These are phyloP conservation scores for Beauveria brongniartii DNA, from an alignment of 2,329 filamentous ascomycete species.

Conservation along the genomic window DNA sequence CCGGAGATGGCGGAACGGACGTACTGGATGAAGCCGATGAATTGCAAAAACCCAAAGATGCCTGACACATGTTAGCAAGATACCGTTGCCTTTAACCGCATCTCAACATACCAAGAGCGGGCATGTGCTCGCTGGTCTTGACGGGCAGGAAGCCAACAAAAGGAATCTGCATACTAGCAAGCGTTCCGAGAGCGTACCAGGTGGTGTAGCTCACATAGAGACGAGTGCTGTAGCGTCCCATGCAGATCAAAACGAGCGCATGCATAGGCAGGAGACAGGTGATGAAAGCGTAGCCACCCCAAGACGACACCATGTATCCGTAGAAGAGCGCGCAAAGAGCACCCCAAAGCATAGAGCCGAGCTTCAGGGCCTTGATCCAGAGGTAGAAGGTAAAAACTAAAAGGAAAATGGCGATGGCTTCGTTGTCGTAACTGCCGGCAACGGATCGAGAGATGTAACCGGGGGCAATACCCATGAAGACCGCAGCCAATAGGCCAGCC, in stretches of 20 bases:
- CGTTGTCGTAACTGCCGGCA: constrained; percentile 97
- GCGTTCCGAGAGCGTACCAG: constrained; percentile 92
- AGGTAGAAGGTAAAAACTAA: constrained; percentile 97
- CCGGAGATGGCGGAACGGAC: constrained; percentile 80
- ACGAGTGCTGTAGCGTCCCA: constrained; percentile 91
- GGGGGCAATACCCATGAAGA: constrained; percentile 95
- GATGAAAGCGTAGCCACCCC: constrained; percentile 99
- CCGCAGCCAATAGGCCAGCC: constrained; percentile 85
- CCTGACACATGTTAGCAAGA: constrained; percentile 40
- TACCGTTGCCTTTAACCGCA: neutral
- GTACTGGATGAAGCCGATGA: constrained; percentile 87
- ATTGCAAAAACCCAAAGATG: constrained; percentile 90
- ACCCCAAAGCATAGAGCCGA: constrained; percentile 94
- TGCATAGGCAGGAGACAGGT: constrained; percentile 94
- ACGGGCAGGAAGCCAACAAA: constrained; percentile 97
- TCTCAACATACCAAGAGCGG: constrained; percentile 65
- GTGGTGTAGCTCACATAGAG: constrained; percentile 96
- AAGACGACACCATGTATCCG: constrained; percentile 99
- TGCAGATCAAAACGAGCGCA: constrained; percentile 86
- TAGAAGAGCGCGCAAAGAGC: constrained; percentile 92
- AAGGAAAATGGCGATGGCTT: constrained; percentile 98
- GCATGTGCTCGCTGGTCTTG: constrained; percentile 97
- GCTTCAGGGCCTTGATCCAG: constrained; percentile 98
- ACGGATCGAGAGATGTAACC: constrained; percentile 98
- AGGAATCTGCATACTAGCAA: constrained; percentile 98